Conservation (phyloP, 129 eudicot species). For the Scalesia atractyloides region DNA sequence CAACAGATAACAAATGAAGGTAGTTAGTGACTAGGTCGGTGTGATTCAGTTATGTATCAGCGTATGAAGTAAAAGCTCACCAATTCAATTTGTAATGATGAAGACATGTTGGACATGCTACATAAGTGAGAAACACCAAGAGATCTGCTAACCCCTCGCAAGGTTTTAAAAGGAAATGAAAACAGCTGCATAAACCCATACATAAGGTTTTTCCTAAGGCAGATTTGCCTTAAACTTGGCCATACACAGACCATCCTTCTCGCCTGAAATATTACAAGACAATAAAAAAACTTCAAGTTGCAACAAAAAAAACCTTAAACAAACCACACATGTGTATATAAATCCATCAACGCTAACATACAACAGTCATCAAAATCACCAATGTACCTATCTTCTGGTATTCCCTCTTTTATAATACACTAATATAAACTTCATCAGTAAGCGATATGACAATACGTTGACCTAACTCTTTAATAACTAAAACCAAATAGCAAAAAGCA, state of each 20-base stretch:
- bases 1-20: neutral
- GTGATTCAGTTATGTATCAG: neutral
- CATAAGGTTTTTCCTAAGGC: constrained; percentile 72
- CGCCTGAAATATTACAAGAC: constrained; percentile 44
- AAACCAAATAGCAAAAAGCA: constrained; percentile 23
- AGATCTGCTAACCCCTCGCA: constrained; percentile 70
- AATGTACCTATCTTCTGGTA: constrained; percentile 6
- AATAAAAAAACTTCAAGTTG: neutral
- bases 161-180: constrained; percentile 78
- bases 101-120: constrained; percentile 64
- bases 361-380: neutral
- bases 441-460: constrained; percentile 6
- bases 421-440: neutral
- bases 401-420: constrained; percentile 4
- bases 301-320: neutral
- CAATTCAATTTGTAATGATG: constrained; percentile 77
- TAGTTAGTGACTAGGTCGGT: neutral
- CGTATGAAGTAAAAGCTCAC: constrained; percentile 42
- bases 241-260: constrained; percentile 70
- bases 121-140: constrained; percentile 77
- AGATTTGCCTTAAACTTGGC: constrained; percentile 85
- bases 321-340: constrained; percentile 6
- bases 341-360: constrained; percentile 4
- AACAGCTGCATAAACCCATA: constrained; percentile 79
- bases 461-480: constrained; percentile 32